Percentiles rank a stretch among this genome's conserved stretches.
Evolutionary conservation across 345 rosid species (phyloP).

Genomic region (Citrus reticulata): DNA sequence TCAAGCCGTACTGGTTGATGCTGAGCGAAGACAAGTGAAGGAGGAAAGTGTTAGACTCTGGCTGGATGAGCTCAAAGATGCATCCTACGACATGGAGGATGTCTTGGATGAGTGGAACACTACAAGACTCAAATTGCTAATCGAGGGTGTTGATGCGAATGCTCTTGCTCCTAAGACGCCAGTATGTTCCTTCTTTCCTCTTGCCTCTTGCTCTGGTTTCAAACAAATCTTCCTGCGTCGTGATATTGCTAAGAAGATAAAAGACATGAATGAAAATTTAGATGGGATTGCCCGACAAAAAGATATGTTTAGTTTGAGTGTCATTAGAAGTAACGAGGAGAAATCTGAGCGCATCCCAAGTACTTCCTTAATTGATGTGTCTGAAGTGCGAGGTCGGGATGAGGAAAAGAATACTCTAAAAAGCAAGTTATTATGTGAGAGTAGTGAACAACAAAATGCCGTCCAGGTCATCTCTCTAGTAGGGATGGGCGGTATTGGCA

Average conservation of each 20-base stretch:
- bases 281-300: background rate
- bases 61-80: background rate
- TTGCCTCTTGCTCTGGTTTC: background rate
- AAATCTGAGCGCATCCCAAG: background rate
- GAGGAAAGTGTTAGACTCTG: background rate
- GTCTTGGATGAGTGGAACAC: slow-evolving; percentile 11
- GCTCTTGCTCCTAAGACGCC: background rate
- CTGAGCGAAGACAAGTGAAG: background rate
- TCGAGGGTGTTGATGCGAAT: background rate
- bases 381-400: background rate
- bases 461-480: background rate
- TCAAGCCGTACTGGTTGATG: background rate
- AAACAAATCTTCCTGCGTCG: background rate
- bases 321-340: background rate
- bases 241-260: background rate
- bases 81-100: slow-evolving; percentile 2
- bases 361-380: background rate
- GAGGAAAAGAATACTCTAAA: background rate
- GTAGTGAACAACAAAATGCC: no score
- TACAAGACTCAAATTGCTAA: background rate
- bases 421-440: background rate
- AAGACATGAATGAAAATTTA: background rate
- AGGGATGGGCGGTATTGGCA: background rate
- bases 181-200: background rate
- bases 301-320: background rate